phyloP scores from a whole-genome alignment of 208 protist species.

The Trypanosoma cruzi region DNA sequence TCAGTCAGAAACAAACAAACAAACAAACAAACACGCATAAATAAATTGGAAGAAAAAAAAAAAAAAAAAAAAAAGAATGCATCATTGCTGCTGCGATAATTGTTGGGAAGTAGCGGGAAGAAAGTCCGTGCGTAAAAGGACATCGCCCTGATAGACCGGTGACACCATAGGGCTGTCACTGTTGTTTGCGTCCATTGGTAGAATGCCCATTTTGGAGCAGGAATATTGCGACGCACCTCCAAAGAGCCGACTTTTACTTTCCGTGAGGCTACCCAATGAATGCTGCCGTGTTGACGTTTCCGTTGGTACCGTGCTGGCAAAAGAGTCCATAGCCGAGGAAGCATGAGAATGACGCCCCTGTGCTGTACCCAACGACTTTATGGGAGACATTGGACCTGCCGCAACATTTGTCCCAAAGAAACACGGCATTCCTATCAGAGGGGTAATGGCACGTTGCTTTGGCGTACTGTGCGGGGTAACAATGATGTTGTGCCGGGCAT shows the following conservation, averaged over 20 bases:
- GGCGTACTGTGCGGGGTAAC: conserved; percentile 35
- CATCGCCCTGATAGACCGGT: not conserved
- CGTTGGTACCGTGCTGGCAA: no score
- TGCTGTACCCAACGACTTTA: no score
- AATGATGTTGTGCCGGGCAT: conserved; percentile 41
- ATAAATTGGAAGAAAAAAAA: conserved; percentile 8
- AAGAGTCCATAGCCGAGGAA: not conserved
- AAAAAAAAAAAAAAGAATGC: conserved; percentile 20
- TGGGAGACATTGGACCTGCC: no score
- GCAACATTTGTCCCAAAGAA: no score
- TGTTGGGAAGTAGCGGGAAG: not conserved
- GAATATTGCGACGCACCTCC: not conserved
- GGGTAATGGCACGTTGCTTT: conserved; percentile 37
- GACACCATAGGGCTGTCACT: not conserved
- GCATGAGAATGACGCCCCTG: no score
- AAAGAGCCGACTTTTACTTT: no score
- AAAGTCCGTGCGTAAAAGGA: not conserved
- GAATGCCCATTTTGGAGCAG: not conserved
- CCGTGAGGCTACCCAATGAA: no score
- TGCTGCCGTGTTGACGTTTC: no score
- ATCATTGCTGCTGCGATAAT: not conserved
- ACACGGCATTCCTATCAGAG: no score
- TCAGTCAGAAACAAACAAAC: not conserved
- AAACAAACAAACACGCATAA: conserved; percentile 7
- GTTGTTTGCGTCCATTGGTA: not conserved